phyloP scores from a whole-genome alignment of 371 early-diverging fungal species.

The Rhizopus stolonifer region DNA sequence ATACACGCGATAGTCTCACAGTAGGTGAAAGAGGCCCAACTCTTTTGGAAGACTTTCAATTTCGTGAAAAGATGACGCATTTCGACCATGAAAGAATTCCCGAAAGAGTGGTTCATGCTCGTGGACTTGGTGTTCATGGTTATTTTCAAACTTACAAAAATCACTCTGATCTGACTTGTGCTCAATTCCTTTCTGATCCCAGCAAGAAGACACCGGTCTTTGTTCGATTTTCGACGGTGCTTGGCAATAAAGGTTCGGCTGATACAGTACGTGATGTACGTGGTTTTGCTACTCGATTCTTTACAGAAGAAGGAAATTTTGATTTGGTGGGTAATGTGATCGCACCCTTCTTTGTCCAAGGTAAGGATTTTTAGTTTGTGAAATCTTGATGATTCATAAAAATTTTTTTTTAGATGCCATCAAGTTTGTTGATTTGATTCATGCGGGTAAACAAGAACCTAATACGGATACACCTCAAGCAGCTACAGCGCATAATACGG shows the following conservation, averaged over 20 bases:
- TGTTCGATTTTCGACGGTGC: slow-evolving; percentile 57
- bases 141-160: slow-evolving; percentile 50
- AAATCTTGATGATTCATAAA: neutral
- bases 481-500: slow-evolving; percentile 48
- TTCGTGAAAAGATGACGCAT: slow-evolving; percentile 54
- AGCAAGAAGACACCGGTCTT: slow-evolving; percentile 56
- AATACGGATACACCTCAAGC: slow-evolving; percentile 49
- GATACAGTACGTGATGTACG: slow-evolving; percentile 60
- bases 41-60: slow-evolving; percentile 49
- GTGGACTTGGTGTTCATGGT: slow-evolving; percentile 57
- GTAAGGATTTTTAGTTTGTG: neutral
- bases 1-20: slow-evolving; percentile 28
- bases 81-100: slow-evolving; percentile 57
- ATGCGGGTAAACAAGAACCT: slow-evolving; percentile 52
- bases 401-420: slow-evolving; percentile 33
- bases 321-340: slow-evolving; percentile 50
- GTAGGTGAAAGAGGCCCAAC: slow-evolving; percentile 51
- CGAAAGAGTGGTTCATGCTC: slow-evolving; percentile 57
- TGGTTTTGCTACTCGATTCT: slow-evolving; percentile 62
- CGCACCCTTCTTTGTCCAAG: slow-evolving; percentile 50
- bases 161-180: slow-evolving; percentile 44
- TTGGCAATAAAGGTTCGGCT: slow-evolving; percentile 48
- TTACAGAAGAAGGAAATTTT: slow-evolving; percentile 62
- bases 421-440: slow-evolving; percentile 53
- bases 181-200: slow-evolving; percentile 31